A percentile compares a stretch with the other conserved stretches of the same genome.
phyloP scores from a whole-genome alignment of 2,329 filamentous ascomycete species.

The Venturiaceae sp. region DNA sequence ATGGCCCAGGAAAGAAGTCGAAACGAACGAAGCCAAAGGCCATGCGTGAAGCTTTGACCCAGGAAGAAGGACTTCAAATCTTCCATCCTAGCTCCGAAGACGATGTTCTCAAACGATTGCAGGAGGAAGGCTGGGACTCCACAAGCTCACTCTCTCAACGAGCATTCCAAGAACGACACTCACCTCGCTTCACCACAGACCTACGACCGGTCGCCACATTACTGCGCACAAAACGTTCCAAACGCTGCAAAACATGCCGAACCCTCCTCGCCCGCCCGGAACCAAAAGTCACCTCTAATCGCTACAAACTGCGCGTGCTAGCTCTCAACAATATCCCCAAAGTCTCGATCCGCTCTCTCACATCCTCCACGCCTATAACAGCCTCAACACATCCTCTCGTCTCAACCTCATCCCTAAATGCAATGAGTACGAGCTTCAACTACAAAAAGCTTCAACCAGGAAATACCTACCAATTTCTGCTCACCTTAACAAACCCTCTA shows the following conservation, averaged over 20 bases:
- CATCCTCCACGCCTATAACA: slow-evolving; percentile 24
- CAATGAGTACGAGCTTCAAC: slow-evolving; percentile 23
- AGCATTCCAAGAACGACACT: slow-evolving; percentile 36
- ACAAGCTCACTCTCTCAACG: slow-evolving; percentile 48
- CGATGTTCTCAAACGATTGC: slow-evolving; percentile 42
- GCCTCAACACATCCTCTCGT: slow-evolving; percentile 14
- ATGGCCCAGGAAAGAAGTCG: slow-evolving; percentile 48
- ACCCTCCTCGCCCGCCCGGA: slow-evolving; percentile 96
- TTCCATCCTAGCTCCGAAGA: slow-evolving; percentile 51
- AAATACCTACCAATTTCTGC: slow-evolving; percentile 62
- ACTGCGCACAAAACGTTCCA: slow-evolving; percentile 84
- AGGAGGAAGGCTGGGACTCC: slow-evolving; percentile 55
- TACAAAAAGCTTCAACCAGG: slow-evolving; percentile 38
- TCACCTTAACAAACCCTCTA: slow-evolving; percentile 88
- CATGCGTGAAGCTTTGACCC: slow-evolving; percentile 70
- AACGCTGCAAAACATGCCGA: slow-evolving; percentile 83
- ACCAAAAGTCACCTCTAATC: slow-evolving; percentile 75
- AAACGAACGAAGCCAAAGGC: slow-evolving; percentile 55
- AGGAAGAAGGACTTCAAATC: slow-evolving; percentile 61
- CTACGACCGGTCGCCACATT: slow-evolving; percentile 75
- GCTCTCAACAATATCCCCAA: slow-evolving; percentile 78
- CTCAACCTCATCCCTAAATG: slow-evolving; percentile 4
- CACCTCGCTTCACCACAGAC: slow-evolving; percentile 57
- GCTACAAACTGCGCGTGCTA: slow-evolving; percentile 86
- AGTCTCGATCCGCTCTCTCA: slow-evolving; percentile 60